phyloP scores from a whole-genome alignment of 495 filamentous ascomycete genomes.

The Hypoxylon crocopeplum region DNA sequence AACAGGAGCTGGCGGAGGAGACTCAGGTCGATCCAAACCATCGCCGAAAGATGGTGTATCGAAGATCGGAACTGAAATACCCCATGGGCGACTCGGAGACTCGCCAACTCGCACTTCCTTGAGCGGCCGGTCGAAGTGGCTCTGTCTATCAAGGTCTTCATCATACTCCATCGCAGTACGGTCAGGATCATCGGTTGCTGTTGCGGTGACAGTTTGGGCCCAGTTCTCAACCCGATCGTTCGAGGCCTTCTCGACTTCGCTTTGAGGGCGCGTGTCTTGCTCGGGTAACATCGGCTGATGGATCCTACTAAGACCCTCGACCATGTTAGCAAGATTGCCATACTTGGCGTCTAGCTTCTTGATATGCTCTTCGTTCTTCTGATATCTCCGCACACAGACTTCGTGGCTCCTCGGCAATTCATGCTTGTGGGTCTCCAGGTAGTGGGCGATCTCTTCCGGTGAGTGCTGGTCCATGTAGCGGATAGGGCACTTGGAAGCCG shows the following conservation, averaged over 20 bases:
- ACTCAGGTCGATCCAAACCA: conserved; percentile 43
- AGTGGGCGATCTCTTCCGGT: conserved; percentile 87
- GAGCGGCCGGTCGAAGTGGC: conserved; percentile 78
- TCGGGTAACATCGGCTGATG: conserved; percentile 81
- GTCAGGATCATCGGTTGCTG: conserved; percentile 37
- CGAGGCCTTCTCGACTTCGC: conserved; percentile 56
- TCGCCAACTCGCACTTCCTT: conserved; percentile 87
- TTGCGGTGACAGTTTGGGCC: conserved; percentile 72
- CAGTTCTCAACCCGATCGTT: conserved; percentile 77
- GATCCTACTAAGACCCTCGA: conserved; percentile 80
- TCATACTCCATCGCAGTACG: conserved; percentile 44
- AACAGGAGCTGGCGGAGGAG: conserved; percentile 51
- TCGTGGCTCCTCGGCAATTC: conserved; percentile 90
- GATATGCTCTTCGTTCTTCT: conserved; percentile 81
- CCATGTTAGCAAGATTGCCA: conserved; percentile 87
- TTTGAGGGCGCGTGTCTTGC: conserved; percentile 55
- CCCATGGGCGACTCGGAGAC: conserved; percentile 89
- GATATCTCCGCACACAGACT: conserved; percentile 85
- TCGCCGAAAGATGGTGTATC: conserved; percentile 38
- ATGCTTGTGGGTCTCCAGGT: conserved; percentile 91
- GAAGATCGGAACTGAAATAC: conserved; percentile 75
- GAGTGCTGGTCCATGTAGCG: conserved; percentile 87
- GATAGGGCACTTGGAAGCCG: conserved; percentile 79
- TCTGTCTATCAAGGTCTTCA: conserved; percentile 57
- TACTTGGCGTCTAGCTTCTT: conserved; percentile 89